Conservation (phyloP, 768 basidiomycete species). For the Leucocoprinus birnbaumii region DNA sequence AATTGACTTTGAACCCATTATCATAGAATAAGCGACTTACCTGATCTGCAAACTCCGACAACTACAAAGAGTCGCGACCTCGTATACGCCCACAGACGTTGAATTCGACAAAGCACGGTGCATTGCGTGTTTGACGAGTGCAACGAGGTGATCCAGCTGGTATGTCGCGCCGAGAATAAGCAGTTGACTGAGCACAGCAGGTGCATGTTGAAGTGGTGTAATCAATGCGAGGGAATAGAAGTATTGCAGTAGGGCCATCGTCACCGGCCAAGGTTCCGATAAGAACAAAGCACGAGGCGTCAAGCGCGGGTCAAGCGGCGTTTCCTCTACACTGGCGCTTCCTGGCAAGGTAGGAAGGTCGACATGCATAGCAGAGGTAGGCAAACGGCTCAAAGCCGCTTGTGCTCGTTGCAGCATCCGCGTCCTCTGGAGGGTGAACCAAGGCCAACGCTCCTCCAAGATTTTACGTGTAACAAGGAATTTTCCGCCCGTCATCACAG, state of each 20-base stretch:
- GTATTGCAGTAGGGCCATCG: constrained; percentile 89
- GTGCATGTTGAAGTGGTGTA: constrained; percentile 89
- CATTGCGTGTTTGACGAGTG: constrained; percentile 91
- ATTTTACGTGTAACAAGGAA: constrained; percentile 80
- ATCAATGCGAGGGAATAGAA: constrained; percentile 85
- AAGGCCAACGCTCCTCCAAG: constrained; percentile 92
- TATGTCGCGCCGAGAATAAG: constrained; percentile 85
- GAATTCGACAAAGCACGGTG: constrained; percentile 82
- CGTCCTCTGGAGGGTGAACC: constrained; percentile 79
- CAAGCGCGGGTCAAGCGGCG: constrained; percentile 72
- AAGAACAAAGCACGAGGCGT: constrained; percentile 77
- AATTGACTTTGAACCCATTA: constrained; percentile 86
- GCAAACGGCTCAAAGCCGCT: constrained; percentile 54
- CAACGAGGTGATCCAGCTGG: constrained; percentile 68
- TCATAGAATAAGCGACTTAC: constrained; percentile 37
- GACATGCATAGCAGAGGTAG: constrained; percentile 58
- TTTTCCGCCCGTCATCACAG: constrained; percentile 84
- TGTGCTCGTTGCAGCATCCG: constrained; percentile 57
- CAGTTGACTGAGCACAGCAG: constrained; percentile 85
- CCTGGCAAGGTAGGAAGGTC: constrained; percentile 62
- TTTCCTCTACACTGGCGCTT: constrained; percentile 41
- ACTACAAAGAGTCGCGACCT: constrained; percentile 89
- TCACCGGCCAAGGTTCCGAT: constrained; percentile 88
- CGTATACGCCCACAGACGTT: constrained; percentile 89
- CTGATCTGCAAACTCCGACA: constrained; percentile 88